These are phyloP conservation scores for Barnettozyma siamensis DNA, from an alignment of 805 yeast species.

Conservation along the genomic window DNA sequence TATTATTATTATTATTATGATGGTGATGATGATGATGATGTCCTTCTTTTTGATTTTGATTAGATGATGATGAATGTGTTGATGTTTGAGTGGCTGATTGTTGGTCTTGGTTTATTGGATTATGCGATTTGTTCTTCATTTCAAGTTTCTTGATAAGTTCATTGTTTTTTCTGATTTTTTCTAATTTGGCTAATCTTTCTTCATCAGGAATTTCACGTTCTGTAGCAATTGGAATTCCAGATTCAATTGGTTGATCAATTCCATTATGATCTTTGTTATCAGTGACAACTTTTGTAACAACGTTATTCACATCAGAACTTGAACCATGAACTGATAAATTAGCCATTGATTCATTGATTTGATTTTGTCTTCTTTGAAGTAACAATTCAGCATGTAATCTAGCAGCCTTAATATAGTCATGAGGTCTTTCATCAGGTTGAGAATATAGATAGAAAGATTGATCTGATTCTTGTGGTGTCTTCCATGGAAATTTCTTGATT, in stretches of 20 bases:
- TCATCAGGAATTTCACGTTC: neutral
- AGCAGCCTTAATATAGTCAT: constrained; percentile 69
- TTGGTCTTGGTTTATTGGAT: neutral
- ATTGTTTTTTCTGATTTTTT: neutral
- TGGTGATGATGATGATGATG: constrained; percentile 6
- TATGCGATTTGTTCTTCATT: neutral
- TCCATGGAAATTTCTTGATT: constrained; percentile 82
- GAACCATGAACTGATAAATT: constrained; percentile 20
- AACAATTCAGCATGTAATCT: constrained; percentile 62
- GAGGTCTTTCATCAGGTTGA: constrained; percentile 65
- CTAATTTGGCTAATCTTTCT: neutral
- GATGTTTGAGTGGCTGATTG: neutral
- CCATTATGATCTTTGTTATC: neutral
- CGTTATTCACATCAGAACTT: neutral
- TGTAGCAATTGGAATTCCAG: constrained; percentile 1
- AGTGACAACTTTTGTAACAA: constrained; percentile 6
- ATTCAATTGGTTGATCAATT: neutral
- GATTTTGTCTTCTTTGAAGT: constrained; percentile 50
- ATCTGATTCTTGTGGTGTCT: constrained; percentile 65
- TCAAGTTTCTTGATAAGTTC: constrained; percentile 7
- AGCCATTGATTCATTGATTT: constrained; percentile 5
- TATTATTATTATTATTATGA: constrained; percentile 2
- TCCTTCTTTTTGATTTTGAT: neutral
- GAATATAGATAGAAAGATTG: constrained; percentile 64
- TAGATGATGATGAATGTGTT: neutral